These are phyloP conservation scores for Zymoseptoria brevis DNA, from an alignment of 2,329 filamentous ascomycete species.

Conservation along the genomic window DNA sequence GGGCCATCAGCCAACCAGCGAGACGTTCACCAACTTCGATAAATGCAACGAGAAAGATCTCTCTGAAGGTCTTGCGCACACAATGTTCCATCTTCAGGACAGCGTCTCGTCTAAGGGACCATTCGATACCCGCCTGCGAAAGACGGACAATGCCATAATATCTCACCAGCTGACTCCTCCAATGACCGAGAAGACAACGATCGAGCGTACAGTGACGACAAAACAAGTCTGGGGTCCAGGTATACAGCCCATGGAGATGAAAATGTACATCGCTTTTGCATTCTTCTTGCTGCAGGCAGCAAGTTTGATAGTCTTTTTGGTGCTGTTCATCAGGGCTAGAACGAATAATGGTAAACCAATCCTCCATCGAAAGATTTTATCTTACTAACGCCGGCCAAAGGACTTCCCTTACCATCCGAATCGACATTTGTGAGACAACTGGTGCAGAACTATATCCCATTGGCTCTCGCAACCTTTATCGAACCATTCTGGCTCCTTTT, in stretches of 20 bases:
- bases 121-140: no score
- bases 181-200: no score
- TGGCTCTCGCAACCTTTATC: slow-evolving; percentile 46
- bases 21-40: slow-evolving; percentile 1
- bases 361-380: not conserved
- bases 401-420: slow-evolving; percentile 29
- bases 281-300: slow-evolving; percentile 11
- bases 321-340: slow-evolving; percentile 5
- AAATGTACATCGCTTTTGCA: slow-evolving; percentile 4
- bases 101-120: no score
- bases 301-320: slow-evolving; percentile 4
- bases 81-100: not conserved
- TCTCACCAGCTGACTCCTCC: no score
- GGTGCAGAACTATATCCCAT: slow-evolving; percentile 47
- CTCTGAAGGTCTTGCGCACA: not conserved
- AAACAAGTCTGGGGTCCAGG: not conserved
- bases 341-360: not conserved
- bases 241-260: slow-evolving; percentile 10
- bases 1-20: slow-evolving; percentile 13
- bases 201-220: no score
- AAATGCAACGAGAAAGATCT: not conserved
- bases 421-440: slow-evolving; percentile 35
- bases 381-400: slow-evolving; percentile 20
- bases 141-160: no score
- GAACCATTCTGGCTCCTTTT: slow-evolving; percentile 52